These are phyloP conservation scores for Desmodesmus armatus DNA, from an alignment of 139 green algal genomes.

Conservation along the genomic window DNA sequence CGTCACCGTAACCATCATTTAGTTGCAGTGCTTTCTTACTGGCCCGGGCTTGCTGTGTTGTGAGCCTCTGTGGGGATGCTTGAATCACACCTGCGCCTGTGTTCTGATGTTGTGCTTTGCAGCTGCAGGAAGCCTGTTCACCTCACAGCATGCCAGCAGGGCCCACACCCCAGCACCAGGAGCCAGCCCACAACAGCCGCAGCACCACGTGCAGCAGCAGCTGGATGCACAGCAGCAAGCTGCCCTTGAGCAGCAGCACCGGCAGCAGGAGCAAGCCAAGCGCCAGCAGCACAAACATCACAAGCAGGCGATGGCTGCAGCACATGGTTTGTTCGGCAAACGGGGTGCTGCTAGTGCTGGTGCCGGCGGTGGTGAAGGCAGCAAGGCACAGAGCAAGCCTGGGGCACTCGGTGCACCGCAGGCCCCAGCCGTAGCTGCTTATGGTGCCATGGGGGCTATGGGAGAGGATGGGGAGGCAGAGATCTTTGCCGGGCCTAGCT, in stretches of 20 bases:
- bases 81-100: neutral
- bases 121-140: neutral
- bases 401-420: neutral
- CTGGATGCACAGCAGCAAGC: neutral
- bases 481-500: neutral
- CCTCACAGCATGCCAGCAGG: neutral
- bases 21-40: neutral
- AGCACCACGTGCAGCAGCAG: neutral
- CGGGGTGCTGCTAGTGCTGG: neutral
- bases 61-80: too few species aligned
- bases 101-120: neutral
- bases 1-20: neutral
- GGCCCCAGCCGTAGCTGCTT: neutral
- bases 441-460: neutral
- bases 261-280: neutral
- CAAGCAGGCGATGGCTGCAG: neutral
- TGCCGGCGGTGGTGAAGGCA: neutral
- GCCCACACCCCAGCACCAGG: constrained; percentile 23
- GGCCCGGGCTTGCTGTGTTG: too few species aligned
- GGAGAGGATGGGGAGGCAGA: neutral
- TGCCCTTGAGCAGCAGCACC: neutral
- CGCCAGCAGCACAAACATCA: constrained; percentile 6
- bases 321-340: neutral
- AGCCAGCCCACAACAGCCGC: neutral
- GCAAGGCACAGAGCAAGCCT: neutral